These are phyloP conservation scores for Echinochloa phyllopogon DNA, from an alignment of 176 grass and related monocot species.

Conservation along the genomic window DNA sequence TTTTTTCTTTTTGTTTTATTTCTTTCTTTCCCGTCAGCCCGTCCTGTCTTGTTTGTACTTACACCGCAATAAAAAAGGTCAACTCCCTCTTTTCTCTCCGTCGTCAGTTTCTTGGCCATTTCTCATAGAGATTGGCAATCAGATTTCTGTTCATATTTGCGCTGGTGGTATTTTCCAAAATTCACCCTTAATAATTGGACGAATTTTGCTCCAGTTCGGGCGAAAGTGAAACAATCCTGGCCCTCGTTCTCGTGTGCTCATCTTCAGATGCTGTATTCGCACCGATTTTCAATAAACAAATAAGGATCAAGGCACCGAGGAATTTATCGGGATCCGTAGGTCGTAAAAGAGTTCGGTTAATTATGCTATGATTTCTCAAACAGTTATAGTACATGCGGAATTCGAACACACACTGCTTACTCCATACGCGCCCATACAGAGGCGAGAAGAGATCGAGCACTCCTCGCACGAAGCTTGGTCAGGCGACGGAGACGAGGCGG, in stretches of 20 bases:
- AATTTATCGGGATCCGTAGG: background rate
- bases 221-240: background rate
- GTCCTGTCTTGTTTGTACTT: slow-evolving; percentile 23
- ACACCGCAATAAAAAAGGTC: slow-evolving; percentile 19
- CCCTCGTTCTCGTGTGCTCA: background rate
- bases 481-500: slow-evolving; percentile 46
- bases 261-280: background rate
- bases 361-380: background rate
- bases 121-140: background rate
- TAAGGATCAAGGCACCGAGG: background rate
- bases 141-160: background rate
- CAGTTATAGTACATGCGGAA: background rate
- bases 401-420: background rate
- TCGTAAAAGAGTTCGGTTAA: background rate
- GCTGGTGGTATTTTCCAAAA: background rate
- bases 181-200: background rate
- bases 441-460: background rate
- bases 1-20: background rate
- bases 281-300: background rate
- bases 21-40: background rate
- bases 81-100: too few relatives aligned
- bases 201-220: background rate
- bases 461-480: background rate
- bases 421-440: background rate
- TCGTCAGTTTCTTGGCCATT: background rate